Evolutionary conservation across 306 rosid genomes (phyloP).

Genomic region (Sechiopsis laciniata): DNA sequence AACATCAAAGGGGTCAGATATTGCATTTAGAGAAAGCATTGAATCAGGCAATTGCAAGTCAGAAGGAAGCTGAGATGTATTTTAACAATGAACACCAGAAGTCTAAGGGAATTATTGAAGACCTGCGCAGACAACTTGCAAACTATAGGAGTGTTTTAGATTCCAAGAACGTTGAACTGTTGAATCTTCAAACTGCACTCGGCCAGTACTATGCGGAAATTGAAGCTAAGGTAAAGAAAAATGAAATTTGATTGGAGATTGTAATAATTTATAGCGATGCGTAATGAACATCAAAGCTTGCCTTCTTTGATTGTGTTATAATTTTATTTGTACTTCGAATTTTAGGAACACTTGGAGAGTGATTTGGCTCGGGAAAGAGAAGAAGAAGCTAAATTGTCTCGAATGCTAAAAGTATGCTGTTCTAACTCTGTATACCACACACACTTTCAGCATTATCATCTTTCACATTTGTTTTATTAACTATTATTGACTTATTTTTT

Average conservation of each 20-base stretch:
- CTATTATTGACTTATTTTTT: not conserved
- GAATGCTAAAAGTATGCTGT: conserved; percentile 49
- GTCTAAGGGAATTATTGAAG: conserved; percentile 62
- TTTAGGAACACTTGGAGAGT: conserved; percentile 80
- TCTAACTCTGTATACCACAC: not conserved
- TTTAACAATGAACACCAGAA: conserved; percentile 52
- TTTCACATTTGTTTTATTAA: not conserved
- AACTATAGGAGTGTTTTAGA: conserved; percentile 57
- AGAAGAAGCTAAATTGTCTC: conserved; percentile 58
- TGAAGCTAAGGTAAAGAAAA: conserved; percentile 76
- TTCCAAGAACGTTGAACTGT: conserved; percentile 76
- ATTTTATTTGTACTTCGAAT: not conserved
- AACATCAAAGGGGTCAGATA: conserved; percentile 50
- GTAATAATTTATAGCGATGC: not conserved
- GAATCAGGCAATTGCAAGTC: conserved; percentile 61
- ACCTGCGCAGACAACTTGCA: conserved; percentile 64
- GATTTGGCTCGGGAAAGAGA: conserved; percentile 72
- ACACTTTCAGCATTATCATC: not conserved
- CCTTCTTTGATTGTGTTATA: not conserved
- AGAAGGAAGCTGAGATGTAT: conserved; percentile 54
- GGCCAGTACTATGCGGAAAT: conserved; percentile 99
- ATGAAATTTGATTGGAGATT: conserved; percentile 7
- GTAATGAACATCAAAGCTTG: not conserved
- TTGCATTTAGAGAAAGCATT: conserved; percentile 64
- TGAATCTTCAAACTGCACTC: conserved; percentile 93